Evolutionary conservation across 2,329 filamentous ascomycete genomes (phyloP), one percentile per base, ranked within the genome.

Genomic region (Pseudogymnoascus pannorum): DNA sequence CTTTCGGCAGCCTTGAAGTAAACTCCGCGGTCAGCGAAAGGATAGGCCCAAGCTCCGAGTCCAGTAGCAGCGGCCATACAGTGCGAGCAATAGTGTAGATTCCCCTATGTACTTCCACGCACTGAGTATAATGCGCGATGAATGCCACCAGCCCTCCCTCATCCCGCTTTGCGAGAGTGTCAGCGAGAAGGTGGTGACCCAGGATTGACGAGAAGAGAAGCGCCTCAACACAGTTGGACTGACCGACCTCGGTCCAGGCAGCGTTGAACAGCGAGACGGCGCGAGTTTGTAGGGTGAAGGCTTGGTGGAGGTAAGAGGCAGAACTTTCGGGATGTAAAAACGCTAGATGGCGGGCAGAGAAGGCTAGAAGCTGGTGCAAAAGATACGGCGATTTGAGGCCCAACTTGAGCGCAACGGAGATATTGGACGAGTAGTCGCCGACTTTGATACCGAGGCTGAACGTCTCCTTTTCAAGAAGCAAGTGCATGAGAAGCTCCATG

Each of bases 271-370:
- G 68, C 40, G 48, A 54, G n/a, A 54, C 48, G 5, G 48, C 48
- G 63, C 67, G 68, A 1, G 70, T 75, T 61, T 75, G 74, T n/a
- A 76, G 63, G 11, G 67, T 59, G 8, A 67, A 61, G 6, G 71
- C 57, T 61, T 65, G 64, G 64, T 70, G 65, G 57, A 66, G 64
- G 59, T 70, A 71, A 18, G 66, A 63, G 5, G 64, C 61, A 0
- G 68, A 63, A 7, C 62, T 63, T 9, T 66, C 64, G 1, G 70
- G 71, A 7, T 67, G 63, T 2, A 72, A 29, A 33, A 64, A 66
- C 3, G 73, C 70, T 1, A 75, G 65, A 58, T 75, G 73, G 2
- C 71, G 69, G 2, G 75, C 70, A 12, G 74, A 74, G 38, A 74
- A 71, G 24, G 74, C 72, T 14, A 76, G 69, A 8, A 76, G 59